Conservation (phyloP, 768 basidiomycete species). For the Boletus rubescentipes region DNA sequence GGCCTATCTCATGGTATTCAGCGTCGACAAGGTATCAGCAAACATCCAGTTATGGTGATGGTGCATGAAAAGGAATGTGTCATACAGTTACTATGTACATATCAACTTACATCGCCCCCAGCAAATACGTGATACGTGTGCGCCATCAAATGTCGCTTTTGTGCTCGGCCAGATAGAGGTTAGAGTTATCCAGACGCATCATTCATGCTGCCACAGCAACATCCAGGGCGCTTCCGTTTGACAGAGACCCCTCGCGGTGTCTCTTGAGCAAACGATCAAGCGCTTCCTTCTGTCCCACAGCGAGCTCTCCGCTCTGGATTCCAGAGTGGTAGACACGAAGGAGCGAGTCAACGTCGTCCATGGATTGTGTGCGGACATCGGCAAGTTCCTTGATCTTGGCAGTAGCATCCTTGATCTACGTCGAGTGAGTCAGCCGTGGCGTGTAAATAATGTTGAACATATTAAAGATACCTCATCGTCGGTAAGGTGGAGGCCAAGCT, state of each 20-base stretch:
- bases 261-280: conserved; percentile 82
- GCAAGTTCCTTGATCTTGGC: conserved; percentile 99
- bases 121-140: conserved; percentile 16
- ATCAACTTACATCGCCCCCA: conserved; percentile 7
- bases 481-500: conserved; percentile 83
- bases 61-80: background rate
- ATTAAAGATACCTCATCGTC: conserved; percentile 71
- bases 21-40: too few species aligned
- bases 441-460: background rate
- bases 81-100: background rate
- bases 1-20: background rate
- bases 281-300: conserved; percentile 90
- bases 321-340: conserved; percentile 95
- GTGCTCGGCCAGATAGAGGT: background rate
- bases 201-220: conserved; percentile 11
- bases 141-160: conserved; percentile 23
- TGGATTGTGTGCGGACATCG: conserved; percentile 95
- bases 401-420: conserved; percentile 93
- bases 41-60: background rate
- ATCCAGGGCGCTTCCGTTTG: background rate
- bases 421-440: conserved; percentile 1
- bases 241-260: conserved; percentile 51
- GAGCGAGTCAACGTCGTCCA: conserved; percentile 98
- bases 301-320: conserved; percentile 88
- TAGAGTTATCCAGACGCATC: background rate